Base-by-base conservation (phyloP, 805 yeast genomes). In the Metschnikowia gruessii region DNA sequence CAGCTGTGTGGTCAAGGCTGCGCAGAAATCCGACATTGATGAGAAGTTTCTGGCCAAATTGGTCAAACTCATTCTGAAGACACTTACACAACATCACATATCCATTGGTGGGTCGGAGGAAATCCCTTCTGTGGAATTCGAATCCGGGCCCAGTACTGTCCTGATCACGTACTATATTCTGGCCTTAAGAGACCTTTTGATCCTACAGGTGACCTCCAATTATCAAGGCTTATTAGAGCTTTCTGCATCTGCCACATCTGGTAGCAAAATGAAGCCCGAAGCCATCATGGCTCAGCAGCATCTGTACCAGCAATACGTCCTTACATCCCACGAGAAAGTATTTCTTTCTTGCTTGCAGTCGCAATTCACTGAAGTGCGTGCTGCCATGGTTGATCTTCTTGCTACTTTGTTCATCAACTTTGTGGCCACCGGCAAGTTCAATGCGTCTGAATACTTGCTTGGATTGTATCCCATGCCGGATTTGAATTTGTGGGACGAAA, bases 211-310 rank as follows among this genome's bases (percentile, higher is more conserved):
- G 1, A 51, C 67, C 13, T 54, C 75, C 6, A 62, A 70, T 53
- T 71, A 72, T 51, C 75, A 71, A 50, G 55, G 55, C 33, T 56
- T 72, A 32, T 56, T 72, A 33, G 65, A 72, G 11, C 43, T 56
- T 12, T 69, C 74, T 2, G 58, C 72, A 1, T 65, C 74, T 1
- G 52, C 69, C 3, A 57, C 69, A 0, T 62, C 71, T 1, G 69
- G 72, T 6, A 62, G 74, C 3, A 72, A 70, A 51, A 48, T 69
- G 63, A 70, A 70, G 41, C 76, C 77, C 0, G 76, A 72, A 45
- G 54, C 67, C 2, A 60, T 72, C 33, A 70, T 71, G 75, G 39
- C 58, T 7, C 72, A 63, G 42, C 76, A 72, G 48, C 63, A 69
- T 48, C 68, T 59, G 45, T 70, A 60, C 51, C 77, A 72, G 55